Base-by-base conservation (phyloP, 495 filamentous ascomycete genomes). In the Neurospora sp. region DNA sequence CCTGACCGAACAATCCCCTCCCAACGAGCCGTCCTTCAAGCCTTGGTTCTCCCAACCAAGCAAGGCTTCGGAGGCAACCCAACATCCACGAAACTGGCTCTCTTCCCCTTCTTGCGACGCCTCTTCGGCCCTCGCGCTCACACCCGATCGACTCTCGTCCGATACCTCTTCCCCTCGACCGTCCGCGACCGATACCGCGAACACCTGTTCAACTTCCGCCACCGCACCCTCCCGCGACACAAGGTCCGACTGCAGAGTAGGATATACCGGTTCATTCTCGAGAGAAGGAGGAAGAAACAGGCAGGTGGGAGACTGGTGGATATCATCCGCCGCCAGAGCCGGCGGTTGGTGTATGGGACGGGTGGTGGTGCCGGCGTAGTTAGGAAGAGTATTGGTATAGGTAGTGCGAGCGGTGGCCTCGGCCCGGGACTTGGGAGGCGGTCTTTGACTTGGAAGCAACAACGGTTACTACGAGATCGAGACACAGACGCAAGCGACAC, bases 261-360 rank as follows among this genome's bases (percentile, higher is more conserved):
- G 71, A 87, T 97, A 71, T 95, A 94, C 80, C 84, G 85, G 18
- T 93, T 91, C 76, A 86, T 96, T 62, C 80, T 95, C 77, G 84
- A 86, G 73, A 85, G 88, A 20, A 90, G 93, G 81, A 85, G 83
- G 46, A 86, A 83, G 75, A 84, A 86, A 60, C 83, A 82, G 72
- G 79, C 85, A 73, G 79, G 82, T 76, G 84, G 78, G 71, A 83
- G 86, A 38, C 80, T 91, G 73, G 77, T 91, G 75, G 85, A 86
- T 70, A 81, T 84, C 42, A 79, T 91, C 44, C 75, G 84, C 39
- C 83, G 85, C 41, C 81, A 86, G 37, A 82, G 85, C 74, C 82
- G 83, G 75, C 84, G 83, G 74, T 78, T 86, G 76, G 83, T 81
- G 72, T 77, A 78, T 66, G 78, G 49, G 49, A 72, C 14, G 8